Conservation (phyloP, 148 eudicot genomes). For the Polygonum maritimum region DNA sequence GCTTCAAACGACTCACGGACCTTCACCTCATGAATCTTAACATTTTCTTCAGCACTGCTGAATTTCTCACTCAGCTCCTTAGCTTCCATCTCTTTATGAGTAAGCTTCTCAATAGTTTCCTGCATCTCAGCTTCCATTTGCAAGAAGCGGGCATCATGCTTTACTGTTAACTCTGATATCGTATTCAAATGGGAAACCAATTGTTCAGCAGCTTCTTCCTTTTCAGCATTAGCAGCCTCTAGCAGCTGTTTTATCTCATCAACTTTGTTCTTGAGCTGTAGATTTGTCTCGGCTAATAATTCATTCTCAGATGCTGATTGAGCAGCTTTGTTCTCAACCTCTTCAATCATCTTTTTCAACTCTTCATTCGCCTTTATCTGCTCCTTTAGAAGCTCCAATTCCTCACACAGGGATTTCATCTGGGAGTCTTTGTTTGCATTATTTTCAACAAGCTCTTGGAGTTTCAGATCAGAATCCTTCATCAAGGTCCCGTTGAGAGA, state of each 20-base stretch:
- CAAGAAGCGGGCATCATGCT: conserved; percentile 52
- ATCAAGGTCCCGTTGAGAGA: conserved; percentile 25
- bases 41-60: conserved; percentile 33
- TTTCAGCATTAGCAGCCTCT: conserved; percentile 36
- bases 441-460: conserved; percentile 35
- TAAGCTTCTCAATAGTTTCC: conserved; percentile 35
- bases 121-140: conserved; percentile 42
- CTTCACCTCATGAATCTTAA: conserved; percentile 34
- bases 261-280: conserved; percentile 51
- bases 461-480: conserved; percentile 37
- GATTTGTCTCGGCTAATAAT: conserved; percentile 50
- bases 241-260: conserved; percentile 57
- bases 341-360: conserved; percentile 39
- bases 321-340: conserved; percentile 53
- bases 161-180: conserved; percentile 56
- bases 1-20: conserved; percentile 33
- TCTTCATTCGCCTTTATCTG: conserved; percentile 34
- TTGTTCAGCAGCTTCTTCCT: conserved; percentile 47
- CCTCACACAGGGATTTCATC: conserved; percentile 50
- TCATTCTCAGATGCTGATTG: conserved; percentile 50
- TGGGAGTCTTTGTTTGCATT: conserved; percentile 43
- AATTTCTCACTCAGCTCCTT: conserved; percentile 39
- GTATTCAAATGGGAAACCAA: conserved; percentile 66
- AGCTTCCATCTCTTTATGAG: conserved; percentile 47
- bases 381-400: conserved; percentile 1